These are phyloP conservation scores for Talaromyces wortmannii DNA, from an alignment of 495 filamentous ascomycete species.

Conservation along the genomic window DNA sequence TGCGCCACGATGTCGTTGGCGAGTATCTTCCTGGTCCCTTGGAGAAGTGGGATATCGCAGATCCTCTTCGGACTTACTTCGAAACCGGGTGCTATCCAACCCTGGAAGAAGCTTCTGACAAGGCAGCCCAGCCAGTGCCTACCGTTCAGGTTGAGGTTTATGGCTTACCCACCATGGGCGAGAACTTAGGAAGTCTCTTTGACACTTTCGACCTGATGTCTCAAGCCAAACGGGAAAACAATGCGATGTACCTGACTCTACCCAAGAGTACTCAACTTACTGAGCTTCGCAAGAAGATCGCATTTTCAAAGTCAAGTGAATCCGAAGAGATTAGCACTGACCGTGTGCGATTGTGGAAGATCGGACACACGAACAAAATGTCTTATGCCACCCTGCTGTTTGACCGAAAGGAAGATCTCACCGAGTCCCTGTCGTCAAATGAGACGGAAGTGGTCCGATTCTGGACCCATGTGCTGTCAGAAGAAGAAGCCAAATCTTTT, in stretches of 20 bases:
- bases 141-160: constrained; percentile 36
- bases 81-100: constrained; percentile 20
- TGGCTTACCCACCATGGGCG: constrained; percentile 25
- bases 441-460: constrained; percentile 25
- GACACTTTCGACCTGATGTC: constrained; percentile 41
- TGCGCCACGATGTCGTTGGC: constrained; percentile 44
- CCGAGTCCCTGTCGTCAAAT: constrained; percentile 18
- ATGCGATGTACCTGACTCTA: constrained; percentile 34
- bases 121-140: constrained; percentile 8
- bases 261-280: constrained; percentile 28
- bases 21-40: constrained; percentile 36
- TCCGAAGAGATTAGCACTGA: constrained; percentile 19
- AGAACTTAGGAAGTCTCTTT: constrained; percentile 27
- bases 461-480: constrained; percentile 38
- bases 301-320: constrained; percentile 21
- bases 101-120: constrained; percentile 6
- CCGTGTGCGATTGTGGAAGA: constrained; percentile 35
- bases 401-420: constrained; percentile 27
- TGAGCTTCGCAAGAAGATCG: constrained; percentile 38
- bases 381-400: constrained; percentile 29
- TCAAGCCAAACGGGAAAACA: constrained; percentile 26
- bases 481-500: constrained; percentile 36
- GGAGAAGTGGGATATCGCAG: constrained; percentile 31
- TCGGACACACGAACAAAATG: constrained; percentile 29
- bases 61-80: constrained; percentile 29